Evolutionary conservation across 2,329 filamentous ascomycete genomes (phyloP).

Genomic region (Fusarium udum): DNA sequence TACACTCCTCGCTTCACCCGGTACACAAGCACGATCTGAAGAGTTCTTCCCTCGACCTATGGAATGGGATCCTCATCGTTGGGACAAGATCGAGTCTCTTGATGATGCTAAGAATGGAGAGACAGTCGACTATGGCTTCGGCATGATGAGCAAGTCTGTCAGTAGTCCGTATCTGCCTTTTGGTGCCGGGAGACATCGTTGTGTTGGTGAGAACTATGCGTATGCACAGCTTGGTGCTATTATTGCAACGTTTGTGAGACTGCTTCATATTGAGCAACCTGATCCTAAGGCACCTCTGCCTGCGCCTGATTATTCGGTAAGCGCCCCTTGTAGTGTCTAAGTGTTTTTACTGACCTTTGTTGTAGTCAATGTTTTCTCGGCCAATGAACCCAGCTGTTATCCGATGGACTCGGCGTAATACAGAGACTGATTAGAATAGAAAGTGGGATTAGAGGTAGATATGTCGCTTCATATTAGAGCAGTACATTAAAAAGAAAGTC

Average conservation of each 20-base stretch:
- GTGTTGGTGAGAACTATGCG: conserved; percentile 96
- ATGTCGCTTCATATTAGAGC: too few species aligned
- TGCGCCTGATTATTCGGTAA: conserved; percentile 69
- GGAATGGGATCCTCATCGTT: conserved; percentile 89
- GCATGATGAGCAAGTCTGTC: conserved; percentile 88
- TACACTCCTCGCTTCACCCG: conserved; percentile 83
- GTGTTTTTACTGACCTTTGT: background rate
- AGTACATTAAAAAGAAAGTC: too few species aligned
- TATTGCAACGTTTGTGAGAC: conserved; percentile 75
- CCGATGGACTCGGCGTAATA: conserved; percentile 26
- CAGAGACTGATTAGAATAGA: accelerated
- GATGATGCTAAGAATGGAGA: conserved; percentile 67
- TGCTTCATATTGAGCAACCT: conserved; percentile 71
- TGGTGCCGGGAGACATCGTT: conserved; percentile 91
- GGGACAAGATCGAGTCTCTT: conserved; percentile 64
- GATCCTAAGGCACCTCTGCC: conserved; percentile 69
- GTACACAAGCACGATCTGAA: conserved; percentile 76
- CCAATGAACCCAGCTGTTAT: conserved; percentile 37
- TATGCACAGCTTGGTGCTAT: conserved; percentile 92
- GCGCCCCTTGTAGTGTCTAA: accelerated
- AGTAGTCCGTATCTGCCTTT: conserved; percentile 92
- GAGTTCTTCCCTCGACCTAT: conserved; percentile 83
- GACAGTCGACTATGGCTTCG: conserved; percentile 94
- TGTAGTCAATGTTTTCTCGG: conserved; percentile 37
- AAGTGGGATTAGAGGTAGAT: too few species aligned